Conservation (phyloP, 495 filamentous ascomycete genomes). For the Penicillium flavigenum region DNA sequence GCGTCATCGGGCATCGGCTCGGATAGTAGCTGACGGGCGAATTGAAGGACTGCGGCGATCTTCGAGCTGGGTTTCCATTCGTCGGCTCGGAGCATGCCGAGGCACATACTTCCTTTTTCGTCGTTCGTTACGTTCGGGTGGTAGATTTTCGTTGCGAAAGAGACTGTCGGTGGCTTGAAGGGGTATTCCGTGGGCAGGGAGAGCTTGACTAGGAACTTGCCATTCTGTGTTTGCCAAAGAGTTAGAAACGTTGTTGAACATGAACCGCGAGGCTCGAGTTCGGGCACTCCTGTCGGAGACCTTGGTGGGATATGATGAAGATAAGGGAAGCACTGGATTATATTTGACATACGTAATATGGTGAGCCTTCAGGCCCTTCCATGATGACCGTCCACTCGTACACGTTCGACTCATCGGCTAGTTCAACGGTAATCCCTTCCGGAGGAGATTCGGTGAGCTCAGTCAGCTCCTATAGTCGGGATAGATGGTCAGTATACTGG, state of each 20-base stretch:
- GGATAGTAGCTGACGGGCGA: constrained; percentile 71
- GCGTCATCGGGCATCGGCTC: constrained; percentile 96
- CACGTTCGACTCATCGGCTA: constrained; percentile 71
- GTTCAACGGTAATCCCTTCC: constrained; percentile 60
- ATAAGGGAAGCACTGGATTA: too few relatives aligned
- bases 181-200: constrained; percentile 84
- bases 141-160: constrained; percentile 93
- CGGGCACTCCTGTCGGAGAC: background rate
- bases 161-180: constrained; percentile 86
- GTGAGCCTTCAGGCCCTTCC: constrained; percentile 67
- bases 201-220: constrained; percentile 74
- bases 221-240: constrained; percentile 51
- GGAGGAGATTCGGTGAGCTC: constrained; percentile 67
- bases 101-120: constrained; percentile 85
- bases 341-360: constrained; percentile 61
- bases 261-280: background rate
- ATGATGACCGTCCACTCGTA: constrained; percentile 82
- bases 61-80: constrained; percentile 92
- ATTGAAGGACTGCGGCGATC: constrained; percentile 73
- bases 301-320: background rate
- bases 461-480: constrained; percentile 60
- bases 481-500: constrained; percentile 6
- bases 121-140: constrained; percentile 98
- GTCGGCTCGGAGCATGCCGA: constrained; percentile 81
- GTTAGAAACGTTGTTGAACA: constrained; percentile 6